Evolutionary conservation across 225 moss, liverwort and hornwort species (phyloP).

Genomic region (Thuidium tamariscinum): DNA sequence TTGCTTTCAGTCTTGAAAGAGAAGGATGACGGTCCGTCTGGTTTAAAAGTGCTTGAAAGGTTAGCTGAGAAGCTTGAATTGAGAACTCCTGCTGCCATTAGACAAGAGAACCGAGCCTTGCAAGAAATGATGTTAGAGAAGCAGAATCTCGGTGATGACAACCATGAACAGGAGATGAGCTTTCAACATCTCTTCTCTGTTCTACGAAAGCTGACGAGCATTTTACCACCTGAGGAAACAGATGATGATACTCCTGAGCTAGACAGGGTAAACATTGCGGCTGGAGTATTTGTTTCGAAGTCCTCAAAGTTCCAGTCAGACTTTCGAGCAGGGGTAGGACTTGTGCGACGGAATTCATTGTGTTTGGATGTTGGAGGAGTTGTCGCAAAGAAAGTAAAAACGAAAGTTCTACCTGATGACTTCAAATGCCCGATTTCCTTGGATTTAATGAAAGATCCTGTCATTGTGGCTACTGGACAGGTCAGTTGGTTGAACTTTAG

Average conservation of each 20-base stretch:
- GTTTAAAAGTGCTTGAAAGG: neutral
- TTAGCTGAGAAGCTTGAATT: neutral
- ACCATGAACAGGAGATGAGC: neutral
- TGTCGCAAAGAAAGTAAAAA: neutral
- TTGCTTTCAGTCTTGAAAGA: neutral
- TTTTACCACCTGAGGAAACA: neutral
- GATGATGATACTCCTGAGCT: neutral
- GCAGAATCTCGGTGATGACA: neutral
- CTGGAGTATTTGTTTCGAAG: neutral
- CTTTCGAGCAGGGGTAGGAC: neutral
- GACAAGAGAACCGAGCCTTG: neutral
- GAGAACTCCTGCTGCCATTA: neutral
- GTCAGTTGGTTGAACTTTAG: neutral
- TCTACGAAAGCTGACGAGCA: neutral
- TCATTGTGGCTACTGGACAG: neutral
- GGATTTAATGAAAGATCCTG: slow-evolving; percentile 28
- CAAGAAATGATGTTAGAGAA: neutral
- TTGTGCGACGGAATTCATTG: neutral
- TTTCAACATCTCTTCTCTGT: neutral
- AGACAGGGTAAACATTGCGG: neutral
- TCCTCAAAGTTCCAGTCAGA: neutral
- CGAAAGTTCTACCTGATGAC: neutral
- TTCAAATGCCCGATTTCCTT: slow-evolving; percentile 7
- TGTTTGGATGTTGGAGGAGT: neutral
- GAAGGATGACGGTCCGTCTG: neutral